Conservation (phyloP, 2,329 filamentous ascomycete species). For the Bipolaris oryzae region DNA sequence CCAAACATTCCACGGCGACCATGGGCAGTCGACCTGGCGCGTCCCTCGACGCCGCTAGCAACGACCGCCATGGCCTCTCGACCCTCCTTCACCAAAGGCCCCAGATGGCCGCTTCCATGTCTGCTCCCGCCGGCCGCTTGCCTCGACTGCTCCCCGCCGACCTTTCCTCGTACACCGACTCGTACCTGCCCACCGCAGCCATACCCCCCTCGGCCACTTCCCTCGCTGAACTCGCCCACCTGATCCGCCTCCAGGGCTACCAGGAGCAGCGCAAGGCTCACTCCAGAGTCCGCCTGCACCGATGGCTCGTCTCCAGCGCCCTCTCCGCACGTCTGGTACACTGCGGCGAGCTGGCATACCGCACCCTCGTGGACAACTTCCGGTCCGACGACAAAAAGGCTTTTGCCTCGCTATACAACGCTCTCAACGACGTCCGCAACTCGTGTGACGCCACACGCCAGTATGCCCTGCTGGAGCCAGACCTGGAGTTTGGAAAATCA, state of each 20-base stretch:
- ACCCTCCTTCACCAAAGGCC: conserved; percentile 31
- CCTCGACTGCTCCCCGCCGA: conserved; percentile 68
- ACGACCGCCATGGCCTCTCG: conserved; percentile 15
- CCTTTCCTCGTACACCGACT: conserved; percentile 69
- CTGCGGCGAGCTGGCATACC: conserved; percentile 75
- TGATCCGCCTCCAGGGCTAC: conserved; percentile 78
- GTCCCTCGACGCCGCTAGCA: conserved; percentile 25
- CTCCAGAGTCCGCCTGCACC: conserved; percentile 74
- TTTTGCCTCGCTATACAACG: conserved; percentile 76
- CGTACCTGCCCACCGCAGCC: conserved; percentile 63
- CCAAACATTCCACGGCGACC: conserved; percentile 30
- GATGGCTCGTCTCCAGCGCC: conserved; percentile 75
- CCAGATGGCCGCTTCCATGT: conserved; percentile 52
- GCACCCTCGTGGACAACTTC: conserved; percentile 78
- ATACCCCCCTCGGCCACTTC: conserved; percentile 67
- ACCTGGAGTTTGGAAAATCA: conserved; percentile 63
- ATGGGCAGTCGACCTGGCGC: conserved; percentile 49
- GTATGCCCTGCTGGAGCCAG: conserved; percentile 73
- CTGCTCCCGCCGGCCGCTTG: conserved; percentile 53
- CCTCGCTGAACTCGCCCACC: conserved; percentile 76
- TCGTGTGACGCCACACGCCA: conserved; percentile 75
- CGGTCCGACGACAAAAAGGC: conserved; percentile 77
- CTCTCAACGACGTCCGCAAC: conserved; percentile 77
- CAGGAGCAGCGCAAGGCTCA: conserved; percentile 80
- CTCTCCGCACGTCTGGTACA: conserved; percentile 75